A percentile compares a stretch with the other conserved stretches of the same genome.
Evolutionary conservation across 2,329 filamentous ascomycete genomes (phyloP).

Genomic region (Fusarium sp.): DNA sequence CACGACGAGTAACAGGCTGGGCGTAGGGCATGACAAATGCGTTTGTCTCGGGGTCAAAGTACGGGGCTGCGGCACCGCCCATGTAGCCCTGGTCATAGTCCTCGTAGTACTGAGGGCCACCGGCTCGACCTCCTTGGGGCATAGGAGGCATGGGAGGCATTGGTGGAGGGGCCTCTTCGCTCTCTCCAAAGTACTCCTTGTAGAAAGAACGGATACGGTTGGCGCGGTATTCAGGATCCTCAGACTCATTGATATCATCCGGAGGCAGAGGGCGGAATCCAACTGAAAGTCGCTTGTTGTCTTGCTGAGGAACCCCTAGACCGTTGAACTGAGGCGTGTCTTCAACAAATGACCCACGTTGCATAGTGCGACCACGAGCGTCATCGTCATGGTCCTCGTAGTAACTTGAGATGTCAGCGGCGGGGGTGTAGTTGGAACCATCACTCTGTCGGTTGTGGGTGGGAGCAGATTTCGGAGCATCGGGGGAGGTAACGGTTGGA

Average conservation of each 20-base stretch:
- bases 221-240: conserved; percentile 93
- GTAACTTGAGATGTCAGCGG: conserved; percentile 50
- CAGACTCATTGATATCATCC: conserved; percentile 79
- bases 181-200: conserved; percentile 98
- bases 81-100: conserved; percentile 79
- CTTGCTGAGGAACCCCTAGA: conserved; percentile 66
- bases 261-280: conserved; percentile 88
- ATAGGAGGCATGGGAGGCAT: conserved; percentile 52
- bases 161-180: conserved; percentile 62
- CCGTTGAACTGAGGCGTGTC: conserved; percentile 48
- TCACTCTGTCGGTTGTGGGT: conserved; percentile 35
- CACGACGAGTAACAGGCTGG: conserved; percentile 85
- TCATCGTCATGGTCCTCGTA: conserved; percentile 50
- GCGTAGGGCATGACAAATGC: conserved; percentile 86
- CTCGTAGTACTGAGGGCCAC: conserved; percentile 71
- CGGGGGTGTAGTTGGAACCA: conserved; percentile 43
- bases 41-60: conserved; percentile 74
- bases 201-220: conserved; percentile 99
- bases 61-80: conserved; percentile 68
- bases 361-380: conserved; percentile 52
- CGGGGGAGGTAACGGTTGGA: conserved; percentile 34
- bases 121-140: conserved; percentile 40
- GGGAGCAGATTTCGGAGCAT: conserved; percentile 38
- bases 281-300: conserved; percentile 72
- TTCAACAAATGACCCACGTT: conserved; percentile 45